Evolutionary conservation across 495 filamentous ascomycete species (phyloP), one percentile per base, ranked within the genome.

Genomic region (Penicillium tannophilum): DNA sequence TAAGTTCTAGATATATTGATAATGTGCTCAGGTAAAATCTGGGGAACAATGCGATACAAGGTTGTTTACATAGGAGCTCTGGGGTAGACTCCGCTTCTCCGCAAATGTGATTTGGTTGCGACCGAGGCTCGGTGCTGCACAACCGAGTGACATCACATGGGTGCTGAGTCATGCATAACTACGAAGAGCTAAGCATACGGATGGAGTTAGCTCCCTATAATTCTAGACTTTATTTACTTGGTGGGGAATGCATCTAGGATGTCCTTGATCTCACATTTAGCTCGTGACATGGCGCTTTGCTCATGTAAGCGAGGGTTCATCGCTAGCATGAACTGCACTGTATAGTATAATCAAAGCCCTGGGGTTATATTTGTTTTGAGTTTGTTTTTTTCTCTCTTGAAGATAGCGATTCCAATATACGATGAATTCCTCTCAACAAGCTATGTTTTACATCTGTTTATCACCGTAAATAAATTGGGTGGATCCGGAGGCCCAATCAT

Each of bases 121-220:
- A 57, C 65, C 65, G 65, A 68, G 65, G 52, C 63, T 68, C 63
- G 65, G 63, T 68, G 52, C 26, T 33, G 54, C 46, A 14, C 42
- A 14, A 44, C 19, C 19, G 19, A 7, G 26, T 19, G 24, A 30
- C 17, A 53, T 57, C 59, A 61, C 59, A 56, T 61, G 59, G 52
- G 11, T 17, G 46, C 23, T 49, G 46, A 49, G 46, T 49, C 46
- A 49, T 49, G 12, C 19, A 47, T 26, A 16, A 46, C 36, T 23
- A 46, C 20, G 20, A 23, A 23, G 20, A 2, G 20, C n/a, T 42
- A 16, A n/a, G 39, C 14, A 42, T 17, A 42, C 28, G 28, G 4
- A 28, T 28, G 4, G 4, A 28, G 28, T 28, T 28, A 41, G 36
- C 36, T 41, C n/a, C 36, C 36, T 41, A 12, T 41, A 28, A 4